Percentiles rank a stretch among this genome's conserved stretches.
phyloP scores from a whole-genome alignment of 805 yeast species.

The Candida namnaoensis region DNA sequence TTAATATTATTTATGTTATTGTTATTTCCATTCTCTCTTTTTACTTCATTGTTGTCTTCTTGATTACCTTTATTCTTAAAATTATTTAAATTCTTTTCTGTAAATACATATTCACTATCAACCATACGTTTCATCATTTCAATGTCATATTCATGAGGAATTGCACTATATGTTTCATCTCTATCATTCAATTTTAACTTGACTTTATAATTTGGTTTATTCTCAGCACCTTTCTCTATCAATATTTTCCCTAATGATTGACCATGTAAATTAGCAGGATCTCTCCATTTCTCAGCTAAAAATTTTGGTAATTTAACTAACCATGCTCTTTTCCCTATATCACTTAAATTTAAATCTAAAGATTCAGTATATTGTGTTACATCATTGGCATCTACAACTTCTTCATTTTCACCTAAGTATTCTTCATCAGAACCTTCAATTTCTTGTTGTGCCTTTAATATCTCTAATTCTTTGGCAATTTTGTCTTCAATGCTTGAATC shows the following conservation, averaged over 20 bases:
- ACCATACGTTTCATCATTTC: slow-evolving; percentile 72
- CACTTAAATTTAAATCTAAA: slow-evolving; percentile 63
- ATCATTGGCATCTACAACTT: slow-evolving; percentile 36
- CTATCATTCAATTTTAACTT: slow-evolving; percentile 47
- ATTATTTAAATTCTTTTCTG: slow-evolving; percentile 71
- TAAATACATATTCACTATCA: slow-evolving; percentile 77
- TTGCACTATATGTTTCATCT: slow-evolving; percentile 35
- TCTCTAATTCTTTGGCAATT: slow-evolving; percentile 5
- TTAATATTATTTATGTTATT: slow-evolving; percentile 22
- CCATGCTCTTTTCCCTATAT: slow-evolving; percentile 76
- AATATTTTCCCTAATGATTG: slow-evolving; percentile 74
- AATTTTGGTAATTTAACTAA: slow-evolving; percentile 85
- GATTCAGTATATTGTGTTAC: slow-evolving; percentile 48
- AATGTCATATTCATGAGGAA: slow-evolving; percentile 83
- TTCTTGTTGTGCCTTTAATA: slow-evolving; percentile 15
- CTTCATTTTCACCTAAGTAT: slow-evolving; percentile 31
- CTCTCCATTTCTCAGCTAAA: slow-evolving; percentile 73
- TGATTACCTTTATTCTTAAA: slow-evolving; percentile 25
- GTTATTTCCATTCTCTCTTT: slow-evolving; percentile 21
- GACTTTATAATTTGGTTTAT: slow-evolving; percentile 24
- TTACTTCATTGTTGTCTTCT: slow-evolving; percentile 5
- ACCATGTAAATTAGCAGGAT: slow-evolving; percentile 54
- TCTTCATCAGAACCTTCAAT: slow-evolving; percentile 26
- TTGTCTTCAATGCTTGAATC: too few relatives aligned
- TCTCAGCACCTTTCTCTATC: slow-evolving; percentile 45